Conservation (phyloP, 306 rosid species). For the Acacia crassicarpa region DNA sequence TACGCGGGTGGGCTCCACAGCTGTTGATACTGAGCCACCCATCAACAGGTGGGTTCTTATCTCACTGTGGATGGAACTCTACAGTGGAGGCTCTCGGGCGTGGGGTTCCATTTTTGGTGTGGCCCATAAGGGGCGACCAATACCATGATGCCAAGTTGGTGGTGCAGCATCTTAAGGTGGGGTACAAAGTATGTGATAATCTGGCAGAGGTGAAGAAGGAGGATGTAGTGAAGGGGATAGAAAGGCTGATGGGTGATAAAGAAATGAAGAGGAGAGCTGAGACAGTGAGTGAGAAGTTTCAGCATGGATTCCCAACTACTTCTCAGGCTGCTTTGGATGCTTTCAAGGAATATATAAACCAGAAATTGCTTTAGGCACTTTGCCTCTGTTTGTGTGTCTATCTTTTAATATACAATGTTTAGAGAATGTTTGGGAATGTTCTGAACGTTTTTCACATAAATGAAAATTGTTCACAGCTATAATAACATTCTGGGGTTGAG, state of each 20-base stretch:
- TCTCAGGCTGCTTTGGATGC: slow-evolving; percentile 53
- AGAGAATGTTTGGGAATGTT: neutral
- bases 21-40: slow-evolving; percentile 69
- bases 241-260: slow-evolving; percentile 45
- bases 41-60: slow-evolving; percentile 73
- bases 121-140: slow-evolving; percentile 81
- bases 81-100: slow-evolving; percentile 60
- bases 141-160: slow-evolving; percentile 49
- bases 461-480: neutral
- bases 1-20: slow-evolving; percentile 80
- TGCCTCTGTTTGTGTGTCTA: neutral
- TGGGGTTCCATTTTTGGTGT: slow-evolving; percentile 63
- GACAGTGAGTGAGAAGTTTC: slow-evolving; percentile 38
- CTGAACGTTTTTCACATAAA: neutral
- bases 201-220: slow-evolving; percentile 40
- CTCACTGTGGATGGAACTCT: slow-evolving; percentile 81
- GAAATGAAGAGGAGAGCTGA: slow-evolving; percentile 41
- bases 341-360: slow-evolving; percentile 16
- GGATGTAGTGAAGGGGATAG: slow-evolving; percentile 47
- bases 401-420: neutral
- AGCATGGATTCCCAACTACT: slow-evolving; percentile 45
- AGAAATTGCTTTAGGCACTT: neutral
- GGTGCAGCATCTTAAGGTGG: slow-evolving; percentile 50
- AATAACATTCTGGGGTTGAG: neutral
- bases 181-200: slow-evolving; percentile 39